Evolutionary conservation across 2,329 filamentous ascomycete genomes (phyloP), one percentile per base, ranked within the genome.

Genomic region (Elsinoe fawcettii): DNA sequence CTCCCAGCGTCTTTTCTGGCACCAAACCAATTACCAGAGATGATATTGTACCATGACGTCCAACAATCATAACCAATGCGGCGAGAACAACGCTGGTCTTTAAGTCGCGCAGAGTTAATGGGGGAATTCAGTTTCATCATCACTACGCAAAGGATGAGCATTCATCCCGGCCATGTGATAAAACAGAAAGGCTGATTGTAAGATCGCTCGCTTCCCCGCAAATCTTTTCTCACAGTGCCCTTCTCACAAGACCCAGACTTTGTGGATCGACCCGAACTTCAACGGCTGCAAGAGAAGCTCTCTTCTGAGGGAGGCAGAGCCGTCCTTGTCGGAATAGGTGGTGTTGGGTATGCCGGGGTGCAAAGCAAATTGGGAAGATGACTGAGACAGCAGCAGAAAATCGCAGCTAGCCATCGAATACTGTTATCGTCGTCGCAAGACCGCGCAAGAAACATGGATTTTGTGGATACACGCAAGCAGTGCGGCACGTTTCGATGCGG

Each of bases 401-500:
- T 63, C 65, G 2, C 64, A 66, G 44, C 58, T 67, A 7, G 65
- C 63, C 5, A 61, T 66, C 36, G 63, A 66, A 27, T 63, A 64
- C 27, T 39, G 47, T 2, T 55, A 62, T 27, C 58, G 41, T 3
- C n/a, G 61, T 2, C 51, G 51, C 16, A 22, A 60, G 5, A 39
- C 51, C 16, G 58, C 39, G 2, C 59, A 63, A 8, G 5, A 60
- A 7, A 62, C 58, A n/a, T 66, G 58, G 60, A 59, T 65, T 2
- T 59, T 68, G 6, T 67, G 62, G 63, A 43, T 67, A 1, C 60
- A 64, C 51, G 63, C 63, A 1, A 63, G 65, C 57, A 65, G 34
- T 27, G 16, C 30, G 7, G 61, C 60, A n/a, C 60, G 64, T 5
- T 62, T 66, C 46, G 58, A 63, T 20, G 53, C 63, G 37, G 57